Conservation (phyloP, 2,329 filamentous ascomycete genomes). For the Chlorencoelia australis region DNA sequence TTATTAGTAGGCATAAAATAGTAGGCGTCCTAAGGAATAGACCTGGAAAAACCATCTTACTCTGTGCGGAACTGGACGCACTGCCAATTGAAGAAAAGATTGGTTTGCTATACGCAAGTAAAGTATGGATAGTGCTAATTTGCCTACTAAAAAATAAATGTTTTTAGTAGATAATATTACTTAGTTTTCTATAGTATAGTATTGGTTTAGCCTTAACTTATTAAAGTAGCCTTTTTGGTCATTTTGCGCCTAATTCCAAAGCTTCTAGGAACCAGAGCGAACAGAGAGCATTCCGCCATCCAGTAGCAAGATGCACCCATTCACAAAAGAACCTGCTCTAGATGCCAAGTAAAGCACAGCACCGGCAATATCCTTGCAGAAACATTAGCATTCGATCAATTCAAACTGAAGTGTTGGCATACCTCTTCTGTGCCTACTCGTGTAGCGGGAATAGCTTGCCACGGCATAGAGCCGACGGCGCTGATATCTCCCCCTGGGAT, state of each 20-base stretch:
- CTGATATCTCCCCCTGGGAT: slow-evolving; percentile 11
- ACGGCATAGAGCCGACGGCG: background rate
- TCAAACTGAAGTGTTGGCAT: too few species aligned
- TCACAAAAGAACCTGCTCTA: slow-evolving; percentile 18
- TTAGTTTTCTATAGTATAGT: too few species aligned
- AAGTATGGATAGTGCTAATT: too few species aligned
- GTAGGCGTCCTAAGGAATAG: slow-evolving; percentile 46
- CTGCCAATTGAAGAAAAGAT: slow-evolving; percentile 47
- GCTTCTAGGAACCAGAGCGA: too few species aligned
- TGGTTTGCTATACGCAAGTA: slow-evolving; percentile 44
- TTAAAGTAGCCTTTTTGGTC: too few species aligned
- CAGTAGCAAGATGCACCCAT: slow-evolving; percentile 14
- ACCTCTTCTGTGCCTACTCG: slow-evolving; percentile 44
- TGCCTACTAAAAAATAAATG: too few species aligned
- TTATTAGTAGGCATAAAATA: slow-evolving; percentile 49
- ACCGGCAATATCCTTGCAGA: slow-evolving; percentile 55
- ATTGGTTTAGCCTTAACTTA: too few species aligned
- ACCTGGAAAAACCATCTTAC: slow-evolving; percentile 40
- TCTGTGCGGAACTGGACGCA: slow-evolving; percentile 54
- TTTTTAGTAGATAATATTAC: too few species aligned
- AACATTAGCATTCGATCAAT: too few species aligned
- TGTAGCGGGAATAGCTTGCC: slow-evolving; percentile 24
- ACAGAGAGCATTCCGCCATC: slow-evolving; percentile 18
- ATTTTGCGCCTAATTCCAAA: too few species aligned
- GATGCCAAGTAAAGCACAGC: slow-evolving; percentile 36